Percentiles rank a stretch among this genome's conserved stretches.
These are phyloP conservation scores for Paradendryphiella salina DNA, from an alignment of 2,329 filamentous ascomycete species.

Conservation along the genomic window DNA sequence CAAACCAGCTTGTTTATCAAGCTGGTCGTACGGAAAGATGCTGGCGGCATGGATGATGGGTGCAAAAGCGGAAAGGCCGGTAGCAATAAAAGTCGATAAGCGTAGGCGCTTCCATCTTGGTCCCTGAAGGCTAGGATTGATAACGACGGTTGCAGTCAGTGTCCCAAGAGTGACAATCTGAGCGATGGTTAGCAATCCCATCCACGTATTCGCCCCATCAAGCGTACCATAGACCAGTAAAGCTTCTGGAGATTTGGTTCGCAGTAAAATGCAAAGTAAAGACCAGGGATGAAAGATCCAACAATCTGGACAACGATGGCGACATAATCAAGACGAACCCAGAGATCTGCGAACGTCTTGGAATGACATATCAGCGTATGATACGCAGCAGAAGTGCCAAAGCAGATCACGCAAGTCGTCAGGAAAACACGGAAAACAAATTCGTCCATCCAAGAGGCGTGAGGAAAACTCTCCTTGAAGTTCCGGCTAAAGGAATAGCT, in stretches of 20 bases:
- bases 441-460: conserved; percentile 23
- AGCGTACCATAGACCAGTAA: conserved; percentile 49
- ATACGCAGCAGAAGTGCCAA: conserved; percentile 64
- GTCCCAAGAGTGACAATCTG: conserved; percentile 51
- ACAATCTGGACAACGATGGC: conserved; percentile 88
- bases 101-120: conserved; percentile 81
- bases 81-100: conserved; percentile 81
- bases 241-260: conserved; percentile 33
- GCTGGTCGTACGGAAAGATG: conserved; percentile 65
- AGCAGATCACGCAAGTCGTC: conserved; percentile 40
- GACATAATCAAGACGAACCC: conserved; percentile 88
- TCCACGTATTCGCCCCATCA: no score
- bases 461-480: conserved; percentile 9
- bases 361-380: conserved; percentile 85
- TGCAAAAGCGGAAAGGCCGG: conserved; percentile 82
- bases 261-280: conserved; percentile 60
- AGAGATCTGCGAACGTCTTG: conserved; percentile 70
- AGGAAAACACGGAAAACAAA: conserved; percentile 32
- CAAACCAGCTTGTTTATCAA: conserved; percentile 64
- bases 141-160: conserved; percentile 74
- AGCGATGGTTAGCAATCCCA: not conserved
- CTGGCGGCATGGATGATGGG: conserved; percentile 72
- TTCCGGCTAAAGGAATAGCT: conserved; percentile 16
- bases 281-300: conserved; percentile 80
- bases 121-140: conserved; percentile 80